phyloP scores from a whole-genome alignment of 805 yeast species.

The Cyberlindnera xylosilytica region DNA sequence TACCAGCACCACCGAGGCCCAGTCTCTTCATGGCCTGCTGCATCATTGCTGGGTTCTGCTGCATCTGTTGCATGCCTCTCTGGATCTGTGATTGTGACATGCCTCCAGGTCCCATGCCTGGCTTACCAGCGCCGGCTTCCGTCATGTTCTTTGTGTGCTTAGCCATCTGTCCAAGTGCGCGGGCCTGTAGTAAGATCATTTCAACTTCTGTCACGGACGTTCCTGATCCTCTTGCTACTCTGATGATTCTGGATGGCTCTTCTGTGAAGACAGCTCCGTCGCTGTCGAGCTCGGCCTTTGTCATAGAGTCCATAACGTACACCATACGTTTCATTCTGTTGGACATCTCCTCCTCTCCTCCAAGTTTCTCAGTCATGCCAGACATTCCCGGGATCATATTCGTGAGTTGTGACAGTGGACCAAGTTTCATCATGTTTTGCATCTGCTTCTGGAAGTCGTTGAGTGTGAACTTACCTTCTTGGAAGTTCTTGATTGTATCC shows the following conservation, averaged over 20 bases:
- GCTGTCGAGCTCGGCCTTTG: constrained; percentile 81
- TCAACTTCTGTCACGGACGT: constrained; percentile 91
- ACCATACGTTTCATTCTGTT: constrained; percentile 82
- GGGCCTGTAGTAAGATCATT: constrained; percentile 84
- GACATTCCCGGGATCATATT: constrained; percentile 93
- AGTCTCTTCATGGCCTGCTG: constrained; percentile 57
- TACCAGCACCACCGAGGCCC: constrained; percentile 30
- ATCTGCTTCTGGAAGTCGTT: constrained; percentile 91
- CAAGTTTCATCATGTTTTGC: constrained; percentile 95
- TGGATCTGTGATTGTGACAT: constrained; percentile 38
- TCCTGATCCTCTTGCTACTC: constrained; percentile 95
- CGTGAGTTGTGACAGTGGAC: constrained; percentile 91
- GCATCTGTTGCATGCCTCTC: constrained; percentile 57
- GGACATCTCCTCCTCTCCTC: constrained; percentile 84
- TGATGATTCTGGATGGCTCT: constrained; percentile 79
- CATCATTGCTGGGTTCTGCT: constrained; percentile 75
- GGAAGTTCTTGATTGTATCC: constrained; percentile 86
- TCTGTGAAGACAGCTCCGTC: constrained; percentile 80
- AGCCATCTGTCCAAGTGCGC: constrained; percentile 94
- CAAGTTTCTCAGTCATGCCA: constrained; percentile 80
- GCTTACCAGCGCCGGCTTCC: neutral
- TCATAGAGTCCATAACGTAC: constrained; percentile 94
- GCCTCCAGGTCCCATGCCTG: constrained; percentile 34
- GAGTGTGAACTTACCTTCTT: constrained; percentile 91
- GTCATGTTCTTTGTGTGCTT: constrained; percentile 47